These are phyloP conservation scores for Syzygium malaccense DNA, from an alignment of 441 rosid species.

Conservation along the genomic window DNA sequence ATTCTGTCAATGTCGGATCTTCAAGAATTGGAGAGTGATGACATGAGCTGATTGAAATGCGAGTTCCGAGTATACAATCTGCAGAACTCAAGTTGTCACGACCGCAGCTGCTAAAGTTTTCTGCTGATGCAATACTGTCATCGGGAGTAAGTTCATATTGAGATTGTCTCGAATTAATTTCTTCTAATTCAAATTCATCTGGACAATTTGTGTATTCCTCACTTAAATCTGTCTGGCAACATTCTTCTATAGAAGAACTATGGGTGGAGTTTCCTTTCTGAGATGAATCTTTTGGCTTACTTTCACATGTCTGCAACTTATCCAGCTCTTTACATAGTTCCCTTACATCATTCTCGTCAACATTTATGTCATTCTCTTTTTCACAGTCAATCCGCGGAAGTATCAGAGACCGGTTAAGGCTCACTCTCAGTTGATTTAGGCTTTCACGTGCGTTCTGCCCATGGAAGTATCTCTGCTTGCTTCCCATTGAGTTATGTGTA, in stretches of 20 bases:
- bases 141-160: constrained; percentile 13
- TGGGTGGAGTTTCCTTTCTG: constrained; percentile 40
- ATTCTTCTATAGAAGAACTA: constrained; percentile 59
- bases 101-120: constrained; percentile 5
- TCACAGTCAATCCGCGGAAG: constrained; percentile 48
- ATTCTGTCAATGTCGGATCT: constrained; percentile 80
- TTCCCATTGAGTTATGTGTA: constrained; percentile 30
- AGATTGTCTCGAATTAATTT: constrained; percentile 22
- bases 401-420: constrained; percentile 89
- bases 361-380: constrained; percentile 45
- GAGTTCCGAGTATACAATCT: constrained; percentile 31
- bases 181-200: constrained; percentile 40
- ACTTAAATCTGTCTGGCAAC: constrained; percentile 56
- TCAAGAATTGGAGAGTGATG: constrained; percentile 49
- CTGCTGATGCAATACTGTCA: constrained; percentile 19
- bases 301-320: constrained; percentile 42
- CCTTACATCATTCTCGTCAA: constrained; percentile 64
- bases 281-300: constrained; percentile 33
- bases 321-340: constrained; percentile 63
- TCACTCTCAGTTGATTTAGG: constrained; percentile 80
- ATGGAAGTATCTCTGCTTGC: constrained; percentile 32
- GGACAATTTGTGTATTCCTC: constrained; percentile 51
- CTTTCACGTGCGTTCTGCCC: constrained; percentile 62
- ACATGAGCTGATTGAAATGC: constrained; percentile 51
- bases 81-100: constrained; percentile 10